Evolutionary conservation across 352 stramenopile species (phyloP), one percentile per base, ranked within the genome.

Genomic region (Elongisporangium prolatum): DNA sequence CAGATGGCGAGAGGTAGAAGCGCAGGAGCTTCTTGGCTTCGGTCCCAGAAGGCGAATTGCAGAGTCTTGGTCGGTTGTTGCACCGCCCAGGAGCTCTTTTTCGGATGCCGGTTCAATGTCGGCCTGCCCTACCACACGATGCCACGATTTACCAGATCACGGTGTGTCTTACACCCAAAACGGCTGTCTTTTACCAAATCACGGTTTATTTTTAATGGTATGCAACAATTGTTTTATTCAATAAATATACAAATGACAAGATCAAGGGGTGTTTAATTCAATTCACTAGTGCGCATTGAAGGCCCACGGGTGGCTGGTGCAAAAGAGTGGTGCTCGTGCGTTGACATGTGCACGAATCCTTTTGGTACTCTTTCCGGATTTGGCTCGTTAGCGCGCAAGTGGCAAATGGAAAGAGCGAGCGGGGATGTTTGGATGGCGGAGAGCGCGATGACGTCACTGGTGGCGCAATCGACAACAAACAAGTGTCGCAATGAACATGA

Each of bases 361-460:
- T 67, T 57, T 71, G 40, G 37, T 44, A 68, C 72, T 85, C 75
- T 88, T 88, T 88, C 69, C 74, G 68, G 65, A 81, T 84, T 84
- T 86, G 86, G 75, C 74, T 63, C 63, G 48, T 58, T 58, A 81
- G 34, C 28, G 65, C 72, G 66, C 72, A 86, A 47, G 75, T 67
- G 71, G 18, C 48, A 44, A 44, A 44, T 21, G 53, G 21, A 51
- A 20, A 51, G 53, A 21, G 21, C 10, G 37, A 47, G 22, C 37
- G n/a, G 2, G 38, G 10, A 44, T 44, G 1, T 16, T 17, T 17
- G 20, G 38, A 58, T 38, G 53, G 37, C 21, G 21, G 17, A 4
- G 54, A 25, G n/a, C 18, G 40, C 21, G 20, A 21, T 40, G 54
- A 25, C 21, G 40, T n/a, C 38, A 47, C 21, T 24, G 40, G 22